Evolutionary conservation across 306 rosid genomes (phyloP), one percentile per base, ranked within the genome.

Genomic region (Mimosa bimucronata): DNA sequence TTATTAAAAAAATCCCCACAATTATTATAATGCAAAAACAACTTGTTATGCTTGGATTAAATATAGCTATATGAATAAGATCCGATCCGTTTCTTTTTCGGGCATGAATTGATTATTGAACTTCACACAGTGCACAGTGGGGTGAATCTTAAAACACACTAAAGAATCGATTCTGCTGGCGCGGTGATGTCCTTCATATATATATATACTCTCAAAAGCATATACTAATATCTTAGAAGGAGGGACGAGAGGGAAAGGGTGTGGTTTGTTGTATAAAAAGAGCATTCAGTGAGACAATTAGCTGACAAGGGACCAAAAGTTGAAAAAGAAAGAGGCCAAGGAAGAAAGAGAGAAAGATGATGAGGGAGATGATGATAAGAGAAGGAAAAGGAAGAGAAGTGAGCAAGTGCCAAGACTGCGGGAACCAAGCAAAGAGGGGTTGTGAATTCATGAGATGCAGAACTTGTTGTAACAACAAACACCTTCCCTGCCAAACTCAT

Each of bases 381-480:
- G 80, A 70, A 74, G 83, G 50, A 81, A n/a, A 18, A 26, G 19
- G 57, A 66, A 83, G 77, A 66, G 80, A 46, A 45, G 61, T 79
- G 37, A 87, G 78, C 40, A 87, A 84, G 73, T 90, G 92, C 80
- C 62, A 88, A 75, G 95, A 90, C 7, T 90, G 95, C 82, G 97
- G 97, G 84, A 92, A 92, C 80, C 90, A 85, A 82, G 90, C 95
- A 0, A 92, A 92, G 88, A 89, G 86, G 45, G 97, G 83, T 57
- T 92, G 97, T 78, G 31, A 34, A 66, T 88, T 86, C 81, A 57
- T 75, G 77, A 88, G 97, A 71, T 92, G 94, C 88, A 92, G 91
- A 72, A 88, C 85, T 73, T 92, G 97, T 65, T 92, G 97, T 41
- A 90, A 87, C 53, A 86, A 82, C 85, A 88, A 87, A 81, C 91